Base-by-base conservation (phyloP, 1,284 basidiomycete species). In the Heterobasidion occidentale region DNA sequence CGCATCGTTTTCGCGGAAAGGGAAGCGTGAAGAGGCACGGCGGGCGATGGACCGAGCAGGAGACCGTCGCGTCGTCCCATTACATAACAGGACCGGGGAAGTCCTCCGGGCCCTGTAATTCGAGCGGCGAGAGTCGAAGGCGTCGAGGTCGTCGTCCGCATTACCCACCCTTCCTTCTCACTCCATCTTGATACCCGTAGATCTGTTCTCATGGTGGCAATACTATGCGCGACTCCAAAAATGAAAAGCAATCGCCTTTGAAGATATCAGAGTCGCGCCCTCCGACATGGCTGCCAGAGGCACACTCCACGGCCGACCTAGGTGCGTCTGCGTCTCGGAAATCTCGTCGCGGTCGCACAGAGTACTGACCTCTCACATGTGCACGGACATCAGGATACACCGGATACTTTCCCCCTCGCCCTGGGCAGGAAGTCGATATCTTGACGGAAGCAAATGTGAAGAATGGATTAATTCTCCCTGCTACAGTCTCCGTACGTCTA, bases 401-500 rank as follows among this genome's bases (percentile, higher is more conserved):
- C 53, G 92, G 93, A 38, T 94, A 94, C 67, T 84, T 90, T 67
- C 93, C 94, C 45, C 90, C 93, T 3, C 77, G 83, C 54, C 84
- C 90, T 15, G 82, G 84, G 7, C 91, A 95, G 69, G 85, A 90
- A 34, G 95, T 97, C 70, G 94, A 97, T 65, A 71, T 84, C 4
- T 74, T 97, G 56, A 88, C 90, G 0, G 86, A 91, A 58, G 65
- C 70, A 0, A 88, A 88, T 63, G 83, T 98, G 58, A 90, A 90
- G 73, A 80, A 81, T 66, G 96, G 96, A 0, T 90, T 90, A 60
- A 66, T 75, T 7, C 74, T 85, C 27, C 73, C 75, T 34, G 75
- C 76, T 15, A 74, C 83, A 27, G 86, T 94, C 42, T 75, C 81
- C 45, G 90, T 89, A 62, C 63, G 79, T 71, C 38, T 27, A 11